Percentiles rank a stretch among this genome's conserved stretches.
Evolutionary conservation across 2,329 filamentous ascomycete genomes (phyloP).

Genomic region (Venturia effusa): DNA sequence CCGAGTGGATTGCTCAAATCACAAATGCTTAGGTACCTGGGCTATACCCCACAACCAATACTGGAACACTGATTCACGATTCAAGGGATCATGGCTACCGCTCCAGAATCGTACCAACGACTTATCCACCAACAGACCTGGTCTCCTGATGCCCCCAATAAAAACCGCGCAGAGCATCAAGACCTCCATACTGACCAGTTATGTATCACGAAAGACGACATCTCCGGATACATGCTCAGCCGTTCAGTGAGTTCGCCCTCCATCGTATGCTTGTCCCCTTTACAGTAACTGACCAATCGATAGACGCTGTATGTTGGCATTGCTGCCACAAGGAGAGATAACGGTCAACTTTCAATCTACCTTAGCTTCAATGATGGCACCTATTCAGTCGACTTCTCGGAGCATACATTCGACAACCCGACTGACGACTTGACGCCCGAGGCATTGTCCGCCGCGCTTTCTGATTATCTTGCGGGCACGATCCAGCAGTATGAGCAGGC

Average conservation of each 20-base stretch:
- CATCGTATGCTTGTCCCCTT: neutral
- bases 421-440: conserved; percentile 17
- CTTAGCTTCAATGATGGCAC: conserved; percentile 63
- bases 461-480: conserved; percentile 47
- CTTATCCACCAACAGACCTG: neutral
- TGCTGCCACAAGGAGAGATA: conserved; percentile 37
- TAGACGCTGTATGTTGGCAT: conserved; percentile 49
- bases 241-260: neutral
- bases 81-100: neutral
- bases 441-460: conserved; percentile 23
- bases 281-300: neutral
- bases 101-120: neutral
- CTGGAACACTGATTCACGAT: neutral
- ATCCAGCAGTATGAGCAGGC: conserved; percentile 50
- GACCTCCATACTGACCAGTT: neutral
- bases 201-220: neutral
- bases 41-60: too few relatives aligned
- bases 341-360: conserved; percentile 47
- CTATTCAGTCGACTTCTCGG: conserved; percentile 63
- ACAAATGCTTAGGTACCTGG: too few relatives aligned
- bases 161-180: neutral
- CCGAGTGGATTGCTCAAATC: too few relatives aligned
- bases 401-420: conserved; percentile 40
- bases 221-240: neutral
- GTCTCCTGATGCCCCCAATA: neutral